Base-by-base conservation (phyloP, 2,329 filamentous ascomycete genomes). In the Phoma sp. region DNA sequence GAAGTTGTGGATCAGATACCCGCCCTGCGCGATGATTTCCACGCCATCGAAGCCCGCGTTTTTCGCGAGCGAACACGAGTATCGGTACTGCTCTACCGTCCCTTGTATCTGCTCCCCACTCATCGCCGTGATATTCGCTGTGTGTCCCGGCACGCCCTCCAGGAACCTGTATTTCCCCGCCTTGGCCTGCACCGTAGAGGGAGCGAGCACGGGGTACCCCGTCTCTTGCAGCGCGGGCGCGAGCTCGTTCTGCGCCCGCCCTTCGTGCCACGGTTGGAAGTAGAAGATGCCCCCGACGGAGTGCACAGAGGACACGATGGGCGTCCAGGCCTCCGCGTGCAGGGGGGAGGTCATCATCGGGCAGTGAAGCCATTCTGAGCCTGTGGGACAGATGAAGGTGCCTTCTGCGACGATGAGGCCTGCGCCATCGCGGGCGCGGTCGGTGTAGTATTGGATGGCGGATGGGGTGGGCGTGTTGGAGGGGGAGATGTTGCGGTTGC, bases 211-310 rank as follows among this genome's bases (percentile, higher is more conserved):
- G 7, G 45, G 58, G 39, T 57, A 60, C 3, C 54, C 52, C 8
- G 29, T 47, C 9, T 59, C 37, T 22, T 58, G 60, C 41, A 64
- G 32, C 52, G 62, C 55, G 2, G 66, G 63, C 48, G 65, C 62
- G 13, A 66, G 57, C 27, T 68, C 60, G 37, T 67, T 57, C 10
- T 64, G 62, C 6, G 57, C 58, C 10, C 62, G 57, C 8, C 57
- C 65, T 37, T 60, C 39, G 53, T 69, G 64, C 64, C 66, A 69
- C 4, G 61, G 51, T 45, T 69, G 65, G 25, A 62, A 57, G 35
- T 61, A 62, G 13, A 69, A 64, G 27, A 53, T 57, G 7, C 62
- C 62, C 3, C 58, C 59, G n/a, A 58, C 57, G 7, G 42, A 5
- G 35, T 68, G 65, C 14, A 69, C 65, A 4, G 61, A 58, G 39